Conservation (phyloP, 495 filamentous ascomycete species). For the Mytilinidion resinicola region DNA sequence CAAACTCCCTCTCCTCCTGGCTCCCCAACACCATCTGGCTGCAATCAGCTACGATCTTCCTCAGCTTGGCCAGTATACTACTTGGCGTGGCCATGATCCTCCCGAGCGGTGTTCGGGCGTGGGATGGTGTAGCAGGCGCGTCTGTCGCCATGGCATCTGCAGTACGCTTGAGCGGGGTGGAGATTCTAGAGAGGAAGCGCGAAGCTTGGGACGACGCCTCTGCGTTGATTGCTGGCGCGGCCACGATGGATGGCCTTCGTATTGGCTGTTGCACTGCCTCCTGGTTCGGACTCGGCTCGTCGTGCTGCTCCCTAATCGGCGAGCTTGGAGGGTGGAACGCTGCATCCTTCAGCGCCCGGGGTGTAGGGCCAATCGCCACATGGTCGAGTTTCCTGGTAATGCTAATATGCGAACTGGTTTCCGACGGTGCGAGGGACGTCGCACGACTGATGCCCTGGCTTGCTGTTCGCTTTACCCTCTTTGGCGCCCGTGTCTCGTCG, state of each 20-base stretch:
- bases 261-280: background rate
- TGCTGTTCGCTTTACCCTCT: slow-evolving; percentile 17
- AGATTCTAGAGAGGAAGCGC: background rate
- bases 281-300: no score
- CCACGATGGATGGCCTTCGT: background rate
- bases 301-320: no score
- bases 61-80: slow-evolving; percentile 26
- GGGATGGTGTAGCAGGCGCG: slow-evolving; percentile 5
- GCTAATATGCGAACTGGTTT: slow-evolving; percentile 3
- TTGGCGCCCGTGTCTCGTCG: slow-evolving; percentile 28
- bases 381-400: slow-evolving; percentile 22
- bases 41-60: slow-evolving; percentile 22
- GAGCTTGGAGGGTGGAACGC: no score
- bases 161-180: slow-evolving; percentile 1
- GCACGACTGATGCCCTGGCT: slow-evolving; percentile 19
- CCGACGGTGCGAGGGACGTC: background rate
- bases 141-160: background rate
- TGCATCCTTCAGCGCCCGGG: background rate
- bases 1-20: slow-evolving; percentile 33
- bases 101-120: slow-evolving; percentile 1
- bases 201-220: slow-evolving; percentile 15
- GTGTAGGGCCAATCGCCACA: slow-evolving; percentile 14
- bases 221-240: background rate
- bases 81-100: slow-evolving; percentile 24
- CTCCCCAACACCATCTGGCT: slow-evolving; percentile 26